Conservation (phyloP, 345 rosid genomes). For the Eucalyptus curtisii region DNA sequence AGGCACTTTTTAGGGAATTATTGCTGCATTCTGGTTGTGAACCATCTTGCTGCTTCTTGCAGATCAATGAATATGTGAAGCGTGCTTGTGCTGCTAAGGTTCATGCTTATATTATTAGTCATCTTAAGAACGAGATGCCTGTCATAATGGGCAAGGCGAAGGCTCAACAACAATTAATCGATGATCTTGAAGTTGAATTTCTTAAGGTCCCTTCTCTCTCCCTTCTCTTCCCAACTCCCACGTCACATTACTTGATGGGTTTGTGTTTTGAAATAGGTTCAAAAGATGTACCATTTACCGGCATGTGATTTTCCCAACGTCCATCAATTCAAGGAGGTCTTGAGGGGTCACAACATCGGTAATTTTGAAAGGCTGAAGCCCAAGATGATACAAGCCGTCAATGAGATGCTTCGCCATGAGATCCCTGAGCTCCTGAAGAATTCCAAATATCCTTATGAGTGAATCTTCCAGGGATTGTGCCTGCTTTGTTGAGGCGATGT, state of each 20-base stretch:
- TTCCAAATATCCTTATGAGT: constrained; percentile 71
- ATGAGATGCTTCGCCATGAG: constrained; percentile 80
- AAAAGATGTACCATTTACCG: constrained; percentile 63
- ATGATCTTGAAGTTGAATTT: constrained; percentile 64
- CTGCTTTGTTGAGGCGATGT: neutral
- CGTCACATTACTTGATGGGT: neutral
- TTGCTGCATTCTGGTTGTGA: neutral
- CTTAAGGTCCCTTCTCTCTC: constrained; percentile 40
- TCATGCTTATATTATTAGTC: constrained; percentile 80
- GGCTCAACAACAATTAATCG: constrained; percentile 66
- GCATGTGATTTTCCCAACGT: constrained; percentile 72
- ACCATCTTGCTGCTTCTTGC: neutral
- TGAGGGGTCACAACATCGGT: constrained; percentile 64
- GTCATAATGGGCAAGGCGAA: constrained; percentile 84
- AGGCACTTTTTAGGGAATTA: neutral
- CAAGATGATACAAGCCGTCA: constrained; percentile 77
- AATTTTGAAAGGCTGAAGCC: constrained; percentile 81
- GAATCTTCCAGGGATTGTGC: neutral
- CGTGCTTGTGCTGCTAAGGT: constrained; percentile 90
- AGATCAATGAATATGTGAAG: constrained; percentile 92
- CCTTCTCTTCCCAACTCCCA: neutral
- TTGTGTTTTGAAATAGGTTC: constrained; percentile 34
- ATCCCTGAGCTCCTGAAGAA: constrained; percentile 78
- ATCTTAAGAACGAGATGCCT: constrained; percentile 88
- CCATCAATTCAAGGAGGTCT: constrained; percentile 59